A percentile compares a stretch with the other conserved stretches of the same genome.
phyloP scores from a whole-genome alignment of 305 asterid genomes.

The Lippia alba region DNA sequence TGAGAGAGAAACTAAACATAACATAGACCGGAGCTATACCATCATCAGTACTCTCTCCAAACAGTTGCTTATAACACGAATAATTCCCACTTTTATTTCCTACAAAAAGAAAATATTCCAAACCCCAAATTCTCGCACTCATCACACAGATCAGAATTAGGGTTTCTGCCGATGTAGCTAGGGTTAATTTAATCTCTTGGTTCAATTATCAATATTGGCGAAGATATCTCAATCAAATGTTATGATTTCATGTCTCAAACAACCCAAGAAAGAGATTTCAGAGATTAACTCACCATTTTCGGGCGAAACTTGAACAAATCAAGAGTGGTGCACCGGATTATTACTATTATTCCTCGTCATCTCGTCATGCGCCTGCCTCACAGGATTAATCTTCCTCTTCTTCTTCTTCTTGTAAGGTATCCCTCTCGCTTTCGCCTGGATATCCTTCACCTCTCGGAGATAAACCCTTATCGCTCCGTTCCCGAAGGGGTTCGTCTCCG shows the following conservation, averaged over 20 bases:
- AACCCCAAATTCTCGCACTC: conserved; percentile 20
- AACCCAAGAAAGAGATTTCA: background rate
- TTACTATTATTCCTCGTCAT: conserved; percentile 41
- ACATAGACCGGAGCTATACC: conserved; percentile 7
- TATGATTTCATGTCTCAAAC: conserved; percentile 10
- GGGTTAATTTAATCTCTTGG: conserved; percentile 51
- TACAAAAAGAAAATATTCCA: background rate
- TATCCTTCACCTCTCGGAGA: conserved; percentile 79
- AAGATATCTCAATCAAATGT: background rate
- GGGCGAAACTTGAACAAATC: background rate
- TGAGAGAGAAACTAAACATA: conserved; percentile 48
- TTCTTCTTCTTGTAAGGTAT: conserved; percentile 86
- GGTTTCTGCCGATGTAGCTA: conserved; percentile 58
- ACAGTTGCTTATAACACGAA: background rate
- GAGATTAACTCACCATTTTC: conserved; percentile 33
- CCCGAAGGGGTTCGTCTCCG: conserved; percentile 75
- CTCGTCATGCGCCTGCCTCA: conserved; percentile 35
- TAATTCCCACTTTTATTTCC: background rate
- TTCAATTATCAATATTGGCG: background rate
- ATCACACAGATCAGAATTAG: conserved; percentile 38
- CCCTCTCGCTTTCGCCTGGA: conserved; percentile 88
- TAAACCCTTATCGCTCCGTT: conserved; percentile 75
- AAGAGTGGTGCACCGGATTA: conserved; percentile 39
- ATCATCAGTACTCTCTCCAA: conserved; percentile 7
- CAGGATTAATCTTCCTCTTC: conserved; percentile 55